Evolutionary conservation across 2,329 filamentous ascomycete species (phyloP).

Genomic region (Septoria linicola): DNA sequence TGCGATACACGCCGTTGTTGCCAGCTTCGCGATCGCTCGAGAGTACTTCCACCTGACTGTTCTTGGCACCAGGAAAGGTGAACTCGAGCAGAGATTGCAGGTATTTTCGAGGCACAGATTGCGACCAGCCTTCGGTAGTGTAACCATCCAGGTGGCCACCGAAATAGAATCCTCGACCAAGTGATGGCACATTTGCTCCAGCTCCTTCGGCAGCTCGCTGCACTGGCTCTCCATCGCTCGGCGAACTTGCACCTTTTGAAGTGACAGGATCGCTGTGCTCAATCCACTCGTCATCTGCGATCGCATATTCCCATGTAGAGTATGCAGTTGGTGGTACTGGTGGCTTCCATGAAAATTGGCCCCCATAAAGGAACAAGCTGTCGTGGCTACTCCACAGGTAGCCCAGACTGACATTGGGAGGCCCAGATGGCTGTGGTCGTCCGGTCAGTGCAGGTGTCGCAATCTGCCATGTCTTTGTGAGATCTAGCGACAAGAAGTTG

Average conservation of each 20-base stretch:
- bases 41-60: constrained; percentile 61
- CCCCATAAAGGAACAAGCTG: constrained; percentile 71
- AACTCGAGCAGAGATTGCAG: constrained; percentile 73
- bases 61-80: constrained; percentile 68
- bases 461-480: constrained; percentile 70
- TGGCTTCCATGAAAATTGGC: constrained; percentile 67
- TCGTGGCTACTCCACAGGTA: constrained; percentile 72
- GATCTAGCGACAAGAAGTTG: constrained; percentile 68
- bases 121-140: constrained; percentile 67
- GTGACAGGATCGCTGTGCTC: constrained; percentile 63
- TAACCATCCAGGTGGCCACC: constrained; percentile 70
- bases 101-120: constrained; percentile 63
- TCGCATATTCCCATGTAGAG: constrained; percentile 69
- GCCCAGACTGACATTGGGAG: constrained; percentile 70
- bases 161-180: constrained; percentile 75
- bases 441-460: constrained; percentile 62
- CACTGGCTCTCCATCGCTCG: constrained; percentile 55
- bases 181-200: constrained; percentile 65
- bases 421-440: constrained; percentile 64
- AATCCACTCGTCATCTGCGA: constrained; percentile 58
- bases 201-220: constrained; percentile 73
- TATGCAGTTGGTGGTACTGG: constrained; percentile 56
- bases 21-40: constrained; percentile 57
- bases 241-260: constrained; percentile 62
- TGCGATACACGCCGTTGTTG: constrained; percentile 64